Evolutionary conservation across 2,329 filamentous ascomycete genomes (phyloP).

Genomic region (Phialocephala sp.): DNA sequence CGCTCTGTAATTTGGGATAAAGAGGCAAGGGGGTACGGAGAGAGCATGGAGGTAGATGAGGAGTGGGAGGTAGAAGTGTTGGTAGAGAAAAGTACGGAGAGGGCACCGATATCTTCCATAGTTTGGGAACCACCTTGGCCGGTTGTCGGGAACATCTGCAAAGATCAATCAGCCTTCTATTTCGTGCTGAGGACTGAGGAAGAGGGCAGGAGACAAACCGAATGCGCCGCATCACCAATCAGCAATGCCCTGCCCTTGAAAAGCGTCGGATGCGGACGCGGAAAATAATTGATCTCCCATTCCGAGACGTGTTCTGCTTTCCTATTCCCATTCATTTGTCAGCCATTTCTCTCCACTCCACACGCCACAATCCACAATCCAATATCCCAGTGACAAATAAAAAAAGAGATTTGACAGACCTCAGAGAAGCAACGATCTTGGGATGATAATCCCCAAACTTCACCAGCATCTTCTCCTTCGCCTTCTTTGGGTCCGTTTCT

Average conservation of each 20-base stretch:
- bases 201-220: conserved; percentile 25
- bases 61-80: not conserved
- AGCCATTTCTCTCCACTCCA: not conserved
- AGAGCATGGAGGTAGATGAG: no score
- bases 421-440: conserved; percentile 21
- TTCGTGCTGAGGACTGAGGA: no score
- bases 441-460: conserved; percentile 36
- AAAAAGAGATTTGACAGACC: not conserved
- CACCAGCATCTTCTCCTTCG: conserved; percentile 31
- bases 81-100: conserved; percentile 34
- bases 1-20: conserved; percentile 34
- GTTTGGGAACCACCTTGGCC: conserved; percentile 45
- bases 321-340: not conserved
- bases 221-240: conserved; percentile 47
- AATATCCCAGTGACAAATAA: no score
- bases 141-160: conserved; percentile 44
- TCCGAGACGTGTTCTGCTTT: conserved; percentile 10
- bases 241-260: conserved; percentile 41
- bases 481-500: conserved; percentile 16
- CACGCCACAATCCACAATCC: no score
- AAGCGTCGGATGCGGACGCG: conserved; percentile 3
- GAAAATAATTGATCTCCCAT: conserved; percentile 13
- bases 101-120: conserved; percentile 45
- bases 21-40: not conserved
- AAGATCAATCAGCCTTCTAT: not conserved